Base-by-base conservation (phyloP, 257 asterid species). In the Leptodermis oblonga region DNA sequence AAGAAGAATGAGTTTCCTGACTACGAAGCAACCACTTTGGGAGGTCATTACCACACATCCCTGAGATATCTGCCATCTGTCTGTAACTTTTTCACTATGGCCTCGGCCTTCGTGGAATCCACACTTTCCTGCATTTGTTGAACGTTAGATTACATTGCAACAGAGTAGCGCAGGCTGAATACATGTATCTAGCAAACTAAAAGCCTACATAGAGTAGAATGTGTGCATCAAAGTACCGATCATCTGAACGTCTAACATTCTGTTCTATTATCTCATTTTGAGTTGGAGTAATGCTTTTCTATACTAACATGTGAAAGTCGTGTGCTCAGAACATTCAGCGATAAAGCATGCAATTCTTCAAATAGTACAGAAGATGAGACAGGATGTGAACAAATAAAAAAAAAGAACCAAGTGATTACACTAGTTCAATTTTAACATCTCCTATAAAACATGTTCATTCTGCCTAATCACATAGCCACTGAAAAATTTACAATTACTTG, bases 41-140 rank as follows among this genome's bases (percentile, higher is more conserved):
- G 43, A 49, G 28, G 41, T 36, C 46, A 62, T 88, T 82, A 88
- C 95, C 95, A 88, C 49, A 88, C 92, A 43, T 88, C 95, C 86
- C 95, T 86, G 71, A 85, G 80, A 73, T 88, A 88, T 53, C 95
- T 78, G 53, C 95, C 95, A 68, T 88, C 87, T 82, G 80, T 86
- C 70, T 88, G 95, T 74, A 88, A 87, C 76, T 86, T 80, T 82
- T 88, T 88, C 76, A 88, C 95, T 31, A 69, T 65, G 61, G 87
- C 88, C 84, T 88, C 95, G 3, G 95, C 87, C 80, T 82, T 76
- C 7, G 95, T 63, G 53, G 90, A 81, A 71, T 82, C 82, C 65
- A 73, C 86, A 42, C 79, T 84, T 62, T 85, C 92, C 95, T 87
- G 76, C 59, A 69, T 36, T 59, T 41, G 33, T 64, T 54, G 17